Conservation (phyloP, 495 filamentous ascomycete genomes). For the Podospora bellae-mahoneyi region DNA sequence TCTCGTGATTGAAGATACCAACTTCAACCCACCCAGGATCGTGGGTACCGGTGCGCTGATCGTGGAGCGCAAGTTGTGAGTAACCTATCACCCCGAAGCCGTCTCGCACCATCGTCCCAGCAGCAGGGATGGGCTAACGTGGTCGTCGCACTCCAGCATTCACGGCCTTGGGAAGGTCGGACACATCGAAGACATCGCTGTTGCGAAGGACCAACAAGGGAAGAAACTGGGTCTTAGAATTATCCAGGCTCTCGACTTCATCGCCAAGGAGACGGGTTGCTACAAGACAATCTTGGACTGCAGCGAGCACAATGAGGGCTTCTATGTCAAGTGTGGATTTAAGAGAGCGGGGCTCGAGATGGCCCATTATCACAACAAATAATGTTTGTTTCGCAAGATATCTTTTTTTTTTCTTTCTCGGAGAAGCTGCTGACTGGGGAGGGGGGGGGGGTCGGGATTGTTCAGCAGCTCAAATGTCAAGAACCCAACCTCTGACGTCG, state of each 20-base stretch:
- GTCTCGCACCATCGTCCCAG: not conserved
- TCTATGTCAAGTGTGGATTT: slow-evolving; percentile 98
- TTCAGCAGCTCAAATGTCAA: slow-evolving; percentile 36
- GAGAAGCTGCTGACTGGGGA: not conserved
- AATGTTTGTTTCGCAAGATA: not conserved
- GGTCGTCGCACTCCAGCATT: slow-evolving; percentile 47
- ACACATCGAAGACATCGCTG: slow-evolving; percentile 98
- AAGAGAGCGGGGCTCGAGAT: slow-evolving; percentile 91
- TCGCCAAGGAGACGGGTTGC: slow-evolving; percentile 80
- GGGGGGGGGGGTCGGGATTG: not conserved
- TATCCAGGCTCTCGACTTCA: slow-evolving; percentile 89
- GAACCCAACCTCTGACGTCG: slow-evolving; percentile 19
- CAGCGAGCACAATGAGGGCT: slow-evolving; percentile 80
- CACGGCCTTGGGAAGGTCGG: slow-evolving; percentile 76
- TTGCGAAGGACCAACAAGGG: slow-evolving; percentile 88
- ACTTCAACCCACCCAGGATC: slow-evolving; percentile 46
- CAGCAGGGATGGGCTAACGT: slow-evolving; percentile 14
- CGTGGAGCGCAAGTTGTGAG: slow-evolving; percentile 80
- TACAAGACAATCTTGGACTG: slow-evolving; percentile 76
- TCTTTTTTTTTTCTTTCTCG: not conserved
- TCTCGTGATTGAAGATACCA: slow-evolving; percentile 73
- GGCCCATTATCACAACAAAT: slow-evolving; percentile 90
- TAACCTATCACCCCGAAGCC: slow-evolving; percentile 6
- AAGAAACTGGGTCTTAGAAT: slow-evolving; percentile 92
- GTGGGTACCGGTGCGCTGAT: slow-evolving; percentile 87